phyloP scores from a whole-genome alignment of 306 rosid genomes.

The Sicyos baderoa region DNA sequence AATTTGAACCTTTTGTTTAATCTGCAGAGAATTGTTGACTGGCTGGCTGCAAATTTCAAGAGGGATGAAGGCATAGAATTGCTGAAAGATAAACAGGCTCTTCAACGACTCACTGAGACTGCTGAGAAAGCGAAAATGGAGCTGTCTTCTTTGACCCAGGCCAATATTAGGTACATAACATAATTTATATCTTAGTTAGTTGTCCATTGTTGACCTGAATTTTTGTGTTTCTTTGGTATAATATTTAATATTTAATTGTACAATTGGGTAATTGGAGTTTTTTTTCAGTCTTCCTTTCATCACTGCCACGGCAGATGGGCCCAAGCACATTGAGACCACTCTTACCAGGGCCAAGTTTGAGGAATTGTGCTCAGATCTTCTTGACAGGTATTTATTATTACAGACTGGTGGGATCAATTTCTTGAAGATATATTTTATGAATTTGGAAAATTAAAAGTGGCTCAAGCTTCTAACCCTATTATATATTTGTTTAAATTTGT shows the following conservation, averaged over 20 bases:
- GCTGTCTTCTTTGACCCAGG: constrained; percentile 79
- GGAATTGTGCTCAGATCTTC: constrained; percentile 84
- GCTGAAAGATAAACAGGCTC: constrained; percentile 92
- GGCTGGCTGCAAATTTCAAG: constrained; percentile 71
- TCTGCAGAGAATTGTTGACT: constrained; percentile 78
- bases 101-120: constrained; percentile 92
- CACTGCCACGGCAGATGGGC: constrained; percentile 93
- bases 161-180: constrained; percentile 64
- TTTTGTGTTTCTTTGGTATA: not conserved
- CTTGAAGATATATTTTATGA: not conserved
- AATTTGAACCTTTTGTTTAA: not conserved
- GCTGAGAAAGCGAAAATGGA: constrained; percentile 99
- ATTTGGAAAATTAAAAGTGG: not conserved
- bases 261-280: not conserved
- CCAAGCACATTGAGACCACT: constrained; percentile 94
- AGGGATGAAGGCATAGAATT: constrained; percentile 85
- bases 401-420: not conserved
- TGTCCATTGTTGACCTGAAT: not conserved
- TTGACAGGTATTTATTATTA: constrained; percentile 56
- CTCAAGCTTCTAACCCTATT: not conserved
- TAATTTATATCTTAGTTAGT: not conserved
- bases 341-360: constrained; percentile 84
- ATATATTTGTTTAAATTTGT: constrained; percentile 1
- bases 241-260: not conserved
- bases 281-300: constrained; percentile 74